Conservation (phyloP, 257 asterid species). For the Nicotiana benthamiana region DNA sequence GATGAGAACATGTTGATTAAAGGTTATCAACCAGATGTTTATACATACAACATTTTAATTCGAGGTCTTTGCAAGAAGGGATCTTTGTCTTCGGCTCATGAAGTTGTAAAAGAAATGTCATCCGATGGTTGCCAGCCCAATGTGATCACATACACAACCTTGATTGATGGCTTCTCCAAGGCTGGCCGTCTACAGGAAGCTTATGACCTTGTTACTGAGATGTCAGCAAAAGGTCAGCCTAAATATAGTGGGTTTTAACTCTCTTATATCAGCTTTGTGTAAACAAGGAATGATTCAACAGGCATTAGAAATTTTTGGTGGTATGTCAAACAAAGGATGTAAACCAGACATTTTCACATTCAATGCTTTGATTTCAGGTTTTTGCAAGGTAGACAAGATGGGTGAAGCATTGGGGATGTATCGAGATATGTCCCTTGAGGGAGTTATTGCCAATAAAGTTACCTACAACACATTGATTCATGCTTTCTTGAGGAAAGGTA, state of each 20-base stretch:
- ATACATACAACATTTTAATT: slow-evolving; percentile 66
- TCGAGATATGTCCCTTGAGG: slow-evolving; percentile 65
- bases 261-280: slow-evolving; percentile 69
- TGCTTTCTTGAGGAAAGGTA: slow-evolving; percentile 45
- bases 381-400: slow-evolving; percentile 45
- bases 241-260: slow-evolving; percentile 73
- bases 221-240: slow-evolving; percentile 49
- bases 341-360: slow-evolving; percentile 62
- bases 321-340: slow-evolving; percentile 52
- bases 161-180: slow-evolving; percentile 70
- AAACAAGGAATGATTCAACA: slow-evolving; percentile 49
- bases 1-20: slow-evolving; percentile 31
- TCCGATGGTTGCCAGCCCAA: slow-evolving; percentile 49
- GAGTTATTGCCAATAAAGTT: slow-evolving; percentile 73
- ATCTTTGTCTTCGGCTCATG: slow-evolving; percentile 49
- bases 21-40: slow-evolving; percentile 60
- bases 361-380: slow-evolving; percentile 69
- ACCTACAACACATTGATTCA: slow-evolving; percentile 77
- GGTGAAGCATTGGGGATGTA: slow-evolving; percentile 60
- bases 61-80: slow-evolving; percentile 76
- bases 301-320: slow-evolving; percentile 39
- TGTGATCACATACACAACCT: slow-evolving; percentile 59
- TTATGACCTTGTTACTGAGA: slow-evolving; percentile 39
- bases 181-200: slow-evolving; percentile 64
- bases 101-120: slow-evolving; percentile 42